Base-by-base conservation (phyloP, 495 filamentous ascomycete species). In the Extremus antarcticus region DNA sequence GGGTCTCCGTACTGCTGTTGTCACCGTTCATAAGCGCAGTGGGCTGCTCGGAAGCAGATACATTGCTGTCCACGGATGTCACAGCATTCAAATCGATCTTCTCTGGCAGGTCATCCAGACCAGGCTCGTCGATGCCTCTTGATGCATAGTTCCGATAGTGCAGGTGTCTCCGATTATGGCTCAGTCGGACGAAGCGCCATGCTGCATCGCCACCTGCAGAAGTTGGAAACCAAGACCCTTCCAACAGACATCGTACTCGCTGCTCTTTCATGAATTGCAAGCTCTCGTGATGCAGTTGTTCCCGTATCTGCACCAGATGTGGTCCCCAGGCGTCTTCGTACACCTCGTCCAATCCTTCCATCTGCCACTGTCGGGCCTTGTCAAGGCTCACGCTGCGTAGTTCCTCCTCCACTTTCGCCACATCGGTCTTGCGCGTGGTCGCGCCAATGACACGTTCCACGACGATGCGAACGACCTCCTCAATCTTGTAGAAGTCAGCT, bases 231-330 rank as follows among this genome's bases (percentile, higher is more conserved):
- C 94, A 99, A 20, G 83, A 80, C 23, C 92, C 92, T 54, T 86
- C 79, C 13, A 96, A 74, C 15, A 99, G 74, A 66, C 88, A 96
- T n/a, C 94, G 79, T 51, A 96, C 86, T 46, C 92, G 82, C 67
- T 98, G 92, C 68, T 98, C 92, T 65, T 92, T 95, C 64, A 97
- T 85, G 63, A 98, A 98, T 61, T 94, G 87, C 39, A 94, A 70
- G 20, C 92, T 90, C 65, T 98, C 92, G 60, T 90, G 82, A 59
- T 91, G 85, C 11, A 97, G 74, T 69, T 95, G 87, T 43, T 95
- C 88, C n/a, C 90, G 84, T 13, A 96, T 88, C 67, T 94, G 88
- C 59, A 64, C 59, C 21, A 98, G 74, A 68, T 97, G 90, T 58
- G 87, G 81, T 0, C 90, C 90, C 94, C 94, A 97, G 25, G 82